Conservation (phyloP, 2,329 filamentous ascomycete genomes). For the Clonostachys solani region DNA sequence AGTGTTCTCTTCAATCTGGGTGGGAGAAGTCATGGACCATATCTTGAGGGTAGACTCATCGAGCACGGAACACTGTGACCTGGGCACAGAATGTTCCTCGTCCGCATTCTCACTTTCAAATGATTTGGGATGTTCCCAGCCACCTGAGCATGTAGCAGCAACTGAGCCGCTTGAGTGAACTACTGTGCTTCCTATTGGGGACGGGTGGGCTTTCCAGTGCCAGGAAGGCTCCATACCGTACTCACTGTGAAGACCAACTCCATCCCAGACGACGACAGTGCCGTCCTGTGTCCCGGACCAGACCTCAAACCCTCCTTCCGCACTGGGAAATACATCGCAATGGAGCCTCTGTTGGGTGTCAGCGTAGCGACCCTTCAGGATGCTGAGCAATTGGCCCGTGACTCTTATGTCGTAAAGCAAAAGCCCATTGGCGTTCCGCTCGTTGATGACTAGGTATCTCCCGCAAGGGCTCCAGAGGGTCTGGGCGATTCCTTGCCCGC, state of each 20-base stretch:
- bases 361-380: conserved; percentile 44
- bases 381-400: conserved; percentile 50
- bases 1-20: too few relatives aligned
- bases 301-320: conserved; percentile 47
- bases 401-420: conserved; percentile 61
- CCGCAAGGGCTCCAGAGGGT: conserved; percentile 60
- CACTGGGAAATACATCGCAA: conserved; percentile 48
- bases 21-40: conserved; percentile 8
- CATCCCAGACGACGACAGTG: conserved; percentile 53
- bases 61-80: conserved; percentile 2
- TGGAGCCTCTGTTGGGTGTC: conserved; percentile 51
- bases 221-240: conserved; percentile 34
- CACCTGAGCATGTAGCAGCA: conserved; percentile 51
- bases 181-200: conserved; percentile 42
- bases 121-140: conserved; percentile 33
- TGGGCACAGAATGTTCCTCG: not conserved
- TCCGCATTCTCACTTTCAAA: conserved; percentile 1
- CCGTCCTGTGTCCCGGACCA: conserved; percentile 57
- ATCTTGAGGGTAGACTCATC: conserved; percentile 13
- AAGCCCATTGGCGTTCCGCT: conserved; percentile 50
- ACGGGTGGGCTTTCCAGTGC: conserved; percentile 42
- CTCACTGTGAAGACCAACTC: conserved; percentile 43
- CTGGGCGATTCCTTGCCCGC: conserved; percentile 60
- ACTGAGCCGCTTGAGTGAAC: conserved; percentile 53
- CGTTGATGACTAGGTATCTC: conserved; percentile 57